phyloP scores from a whole-genome alignment of 2,329 filamentous ascomycete genomes.

The Beauveria pseudobassiana region DNA sequence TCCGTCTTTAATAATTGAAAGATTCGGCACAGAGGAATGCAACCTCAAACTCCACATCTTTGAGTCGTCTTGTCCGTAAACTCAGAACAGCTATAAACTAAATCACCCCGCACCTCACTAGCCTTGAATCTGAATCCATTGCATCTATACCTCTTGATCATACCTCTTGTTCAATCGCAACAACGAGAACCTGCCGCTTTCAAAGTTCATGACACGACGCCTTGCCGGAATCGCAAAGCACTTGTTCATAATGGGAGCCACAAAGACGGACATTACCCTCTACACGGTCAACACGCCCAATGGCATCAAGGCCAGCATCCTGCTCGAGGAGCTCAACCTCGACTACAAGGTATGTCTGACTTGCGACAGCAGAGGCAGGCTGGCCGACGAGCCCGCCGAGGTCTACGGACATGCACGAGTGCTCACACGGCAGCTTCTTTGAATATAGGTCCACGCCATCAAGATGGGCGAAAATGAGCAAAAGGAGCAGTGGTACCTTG shows the following conservation, averaged over 20 bases:
- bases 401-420: no score
- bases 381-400: no score
- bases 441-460: slow-evolving; percentile 49
- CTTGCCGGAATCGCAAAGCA: slow-evolving; percentile 20
- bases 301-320: slow-evolving; percentile 82
- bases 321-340: slow-evolving; percentile 75
- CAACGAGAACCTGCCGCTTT: neutral
- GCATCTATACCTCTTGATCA: neutral
- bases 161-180: neutral
- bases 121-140: neutral
- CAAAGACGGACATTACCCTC: slow-evolving; percentile 59
- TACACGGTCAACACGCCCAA: slow-evolving; percentile 83
- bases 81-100: neutral
- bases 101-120: neutral
- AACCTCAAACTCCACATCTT: neutral
- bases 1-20: neutral
- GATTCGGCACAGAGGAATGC: neutral
- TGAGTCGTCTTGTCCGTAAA: no score
- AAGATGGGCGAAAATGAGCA: slow-evolving; percentile 70
- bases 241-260: slow-evolving; percentile 22
- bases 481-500: slow-evolving; percentile 79
- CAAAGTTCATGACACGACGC: slow-evolving; percentile 20
- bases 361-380: no score
- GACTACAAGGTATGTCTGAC: slow-evolving; percentile 57
- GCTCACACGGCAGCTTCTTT: neutral